Evolutionary conservation across 2,329 filamentous ascomycete species (phyloP), one percentile per base, ranked within the genome.

Genomic region (Pseudocercospora fijiensis): DNA sequence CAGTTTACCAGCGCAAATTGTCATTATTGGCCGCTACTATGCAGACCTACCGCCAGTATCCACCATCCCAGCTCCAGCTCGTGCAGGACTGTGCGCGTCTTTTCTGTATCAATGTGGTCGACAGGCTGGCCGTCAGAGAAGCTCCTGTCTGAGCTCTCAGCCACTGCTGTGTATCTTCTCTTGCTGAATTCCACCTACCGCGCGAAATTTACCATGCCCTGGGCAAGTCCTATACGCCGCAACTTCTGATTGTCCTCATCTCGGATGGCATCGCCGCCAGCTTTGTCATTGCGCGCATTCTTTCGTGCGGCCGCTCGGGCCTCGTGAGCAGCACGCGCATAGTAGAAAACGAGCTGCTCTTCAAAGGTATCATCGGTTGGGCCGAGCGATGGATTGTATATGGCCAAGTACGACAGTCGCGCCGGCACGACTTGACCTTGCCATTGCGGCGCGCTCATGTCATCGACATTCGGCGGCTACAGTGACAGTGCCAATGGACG

Each of bases 161-260:
- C 69, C 71, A 72, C 67, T 68, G 49, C 61, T 60, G 51, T 59
- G 18, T 41, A 20, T 37, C 33, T 57, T 30, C 22, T 41, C 55
- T 43, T 27, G 16, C 18, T 47, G 41, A 11, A 10, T 22, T 45
- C 41, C 51, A 65, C 61, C 41, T 78, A 88, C 85, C 83, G 86
- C 69, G 91, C 90, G 79, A 99, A 99, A 75, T 88, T 90, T 64
- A 96, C 89, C 89, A 98, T 96, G 75, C 93, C 95, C 80, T 99
- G 95, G 45, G 95, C 95, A 67, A 99, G 86, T 41, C 95, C 95
- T 75, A 99, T 92, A 81, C 97, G 93, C 68, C 95, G 86, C 72
- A 98, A 81, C 71, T 89, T 89, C 79, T 96, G 90, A 77, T 98
- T 95, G 74, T 88, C 86, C 73, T 92, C 87, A 69, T 91, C 87